Evolutionary conservation across 73 alveolate species (phyloP).

Genomic region (Paramecium biaurelia): DNA sequence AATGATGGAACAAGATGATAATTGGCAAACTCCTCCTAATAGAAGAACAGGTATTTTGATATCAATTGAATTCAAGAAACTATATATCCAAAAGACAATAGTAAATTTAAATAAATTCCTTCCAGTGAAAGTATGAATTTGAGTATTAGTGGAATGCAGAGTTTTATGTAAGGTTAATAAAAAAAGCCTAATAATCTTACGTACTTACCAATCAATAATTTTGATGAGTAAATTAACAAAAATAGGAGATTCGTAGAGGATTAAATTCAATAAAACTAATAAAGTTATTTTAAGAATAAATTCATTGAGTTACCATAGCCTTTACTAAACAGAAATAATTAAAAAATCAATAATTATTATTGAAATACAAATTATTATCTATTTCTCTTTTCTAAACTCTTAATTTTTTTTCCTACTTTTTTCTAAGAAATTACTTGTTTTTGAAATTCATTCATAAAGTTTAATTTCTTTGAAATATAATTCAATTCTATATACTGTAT

Average conservation of each 20-base stretch:
- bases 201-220: background rate
- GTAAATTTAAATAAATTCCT: background rate
- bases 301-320: background rate
- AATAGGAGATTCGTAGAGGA: background rate
- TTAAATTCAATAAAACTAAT: background rate
- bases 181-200: background rate
- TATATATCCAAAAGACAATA: conserved; percentile 7
- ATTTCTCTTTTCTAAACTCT: background rate
- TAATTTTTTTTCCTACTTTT: background rate
- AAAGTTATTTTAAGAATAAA: background rate
- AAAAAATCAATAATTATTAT: conserved; percentile 1
- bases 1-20: background rate
- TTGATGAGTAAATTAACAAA: background rate
- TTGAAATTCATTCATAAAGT: no score
- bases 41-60: conserved; percentile 36
- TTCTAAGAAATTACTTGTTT: background rate
- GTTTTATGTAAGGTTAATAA: background rate
- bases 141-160: conserved; percentile 1
- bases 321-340: background rate
- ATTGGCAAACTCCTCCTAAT: conserved; percentile 22
- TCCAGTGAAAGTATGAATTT: conserved; percentile 20
- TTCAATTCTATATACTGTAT: no score
- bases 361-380: background rate
- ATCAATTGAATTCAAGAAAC: background rate
- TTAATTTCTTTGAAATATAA: no score